phyloP scores from a whole-genome alignment of 2,329 filamentous ascomycete species.

The Epichloe typhina region DNA sequence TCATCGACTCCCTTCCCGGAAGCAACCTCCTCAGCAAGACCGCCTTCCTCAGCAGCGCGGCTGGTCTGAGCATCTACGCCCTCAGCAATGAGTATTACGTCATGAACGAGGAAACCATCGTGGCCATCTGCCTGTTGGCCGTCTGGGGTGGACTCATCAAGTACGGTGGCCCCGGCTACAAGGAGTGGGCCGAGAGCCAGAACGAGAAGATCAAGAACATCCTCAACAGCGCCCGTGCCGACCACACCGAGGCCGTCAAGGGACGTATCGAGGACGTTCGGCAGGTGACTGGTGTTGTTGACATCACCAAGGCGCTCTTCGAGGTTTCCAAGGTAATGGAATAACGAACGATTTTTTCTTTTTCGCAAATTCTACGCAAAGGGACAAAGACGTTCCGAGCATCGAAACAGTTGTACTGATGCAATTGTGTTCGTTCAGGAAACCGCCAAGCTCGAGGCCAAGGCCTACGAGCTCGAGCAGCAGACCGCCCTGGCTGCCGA shows the following conservation, averaged over 20 bases:
- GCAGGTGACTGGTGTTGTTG: constrained; percentile 87
- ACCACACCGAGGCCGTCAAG: constrained; percentile 94
- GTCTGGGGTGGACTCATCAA: constrained; percentile 89
- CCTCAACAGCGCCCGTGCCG: constrained; percentile 82
- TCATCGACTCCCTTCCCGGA: constrained; percentile 85
- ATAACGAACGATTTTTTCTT: no score
- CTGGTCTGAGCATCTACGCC: constrained; percentile 82
- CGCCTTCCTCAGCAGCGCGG: constrained; percentile 86
- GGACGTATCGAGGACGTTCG: constrained; percentile 85
- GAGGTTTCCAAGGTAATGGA: constrained; percentile 81
- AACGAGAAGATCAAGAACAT: constrained; percentile 88
- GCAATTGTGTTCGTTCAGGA: constrained; percentile 42
- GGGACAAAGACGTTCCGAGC: background rate
- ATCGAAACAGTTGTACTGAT: background rate
- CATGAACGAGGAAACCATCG: constrained; percentile 96
- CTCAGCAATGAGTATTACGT: constrained; percentile 99
- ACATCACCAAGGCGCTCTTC: constrained; percentile 94
- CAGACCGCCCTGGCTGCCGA: constrained; percentile 81
- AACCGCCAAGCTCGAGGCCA: constrained; percentile 87
- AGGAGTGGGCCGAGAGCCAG: constrained; percentile 81
- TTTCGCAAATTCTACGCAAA: background rate
- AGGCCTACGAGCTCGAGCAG: constrained; percentile 97
- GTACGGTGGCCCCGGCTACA: constrained; percentile 86
- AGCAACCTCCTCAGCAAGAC: constrained; percentile 91
- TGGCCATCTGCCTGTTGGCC: constrained; percentile 81